Evolutionary conservation across 2,329 filamentous ascomycete species (phyloP), one percentile per base, ranked within the genome.

Genomic region (Pezicula rhizophila): DNA sequence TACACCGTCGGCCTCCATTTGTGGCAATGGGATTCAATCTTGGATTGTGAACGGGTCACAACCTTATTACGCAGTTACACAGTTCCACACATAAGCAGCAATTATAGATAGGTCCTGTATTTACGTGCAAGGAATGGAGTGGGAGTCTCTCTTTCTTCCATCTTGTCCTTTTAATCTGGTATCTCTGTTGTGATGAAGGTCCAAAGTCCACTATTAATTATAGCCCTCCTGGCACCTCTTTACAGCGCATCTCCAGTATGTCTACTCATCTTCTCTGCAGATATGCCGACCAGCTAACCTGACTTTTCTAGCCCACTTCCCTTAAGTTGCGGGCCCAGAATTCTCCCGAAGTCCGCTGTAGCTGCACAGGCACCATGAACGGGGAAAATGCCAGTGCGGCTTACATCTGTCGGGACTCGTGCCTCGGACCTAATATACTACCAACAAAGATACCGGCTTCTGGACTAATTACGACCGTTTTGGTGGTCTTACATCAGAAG

Each of bases 391-490:
- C 59, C 12, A 57, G 53, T 23, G 23, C 49, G 1, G 56, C 51
- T 18, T 70, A 68, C 52, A 52, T 69, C 50, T 70, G 67, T 55
- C 66, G 67, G n/a, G 68, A 70, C 53, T 42, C 49, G 1, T 64
- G 67, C 12, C 64, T 71, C 1, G 69, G 68, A 0, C 69, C 69
- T 2, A 56, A 64, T 31, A 48, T 51, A 12, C 59, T 67, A 7
- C 68, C 68, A 1, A 58, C 51, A 8, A 57, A 55, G 20, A 62
- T 69, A 8, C 64, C 66, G 55, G 60, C 15, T 50, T 69, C 1
- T 45, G 61, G 23, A 55, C 64, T 6, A 33, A 26, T 11, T 72
- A 72, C 47, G 57, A 64, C 44, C 66, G 67, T 8, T 68, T 73
- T 12, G 71, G 68, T 5, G 60, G 62, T 2, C 54, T 70, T 5